Conservation (phyloP, 257 asterid species). For the Forsythia suspensa region DNA sequence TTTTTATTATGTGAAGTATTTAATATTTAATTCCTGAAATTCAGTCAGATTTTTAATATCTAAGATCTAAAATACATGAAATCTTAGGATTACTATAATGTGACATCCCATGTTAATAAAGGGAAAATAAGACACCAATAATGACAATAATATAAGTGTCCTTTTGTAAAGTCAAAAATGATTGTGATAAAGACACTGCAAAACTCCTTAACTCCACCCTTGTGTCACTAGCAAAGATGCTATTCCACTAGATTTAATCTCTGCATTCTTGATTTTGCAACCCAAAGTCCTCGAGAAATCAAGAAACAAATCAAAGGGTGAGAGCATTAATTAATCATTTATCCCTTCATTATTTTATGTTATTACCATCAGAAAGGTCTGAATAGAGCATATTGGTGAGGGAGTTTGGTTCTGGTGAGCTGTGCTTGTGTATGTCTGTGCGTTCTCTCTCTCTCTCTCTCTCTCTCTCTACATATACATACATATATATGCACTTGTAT, state of each 20-base stretch:
- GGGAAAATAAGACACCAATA: conserved; percentile 41
- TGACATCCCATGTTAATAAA: conserved; percentile 49
- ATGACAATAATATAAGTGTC: conserved; percentile 17
- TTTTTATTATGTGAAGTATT: not conserved
- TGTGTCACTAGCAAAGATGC: conserved; percentile 87
- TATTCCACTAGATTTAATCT: conserved; percentile 36
- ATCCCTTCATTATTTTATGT: conserved; percentile 26
- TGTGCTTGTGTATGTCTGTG: conserved; percentile 27
- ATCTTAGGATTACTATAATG: conserved; percentile 10
- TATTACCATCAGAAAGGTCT: conserved; percentile 28
- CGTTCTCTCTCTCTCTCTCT: no score
- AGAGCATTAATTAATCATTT: conserved; percentile 14
- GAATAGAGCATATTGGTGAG: conserved; percentile 55
- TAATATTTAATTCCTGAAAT: conserved; percentile 14
- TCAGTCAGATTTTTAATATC: conserved; percentile 22
- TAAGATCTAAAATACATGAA: conserved; percentile 11
- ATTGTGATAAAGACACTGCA: conserved; percentile 34
- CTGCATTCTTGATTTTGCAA: conserved; percentile 13
- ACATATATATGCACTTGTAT: not conserved
- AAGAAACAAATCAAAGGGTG: not conserved
- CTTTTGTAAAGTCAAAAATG: conserved; percentile 45
- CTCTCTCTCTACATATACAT: not conserved
- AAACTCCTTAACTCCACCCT: conserved; percentile 48
- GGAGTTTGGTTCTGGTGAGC: conserved; percentile 61
- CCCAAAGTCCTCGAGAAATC: not conserved